Evolutionary conservation across 371 early-diverging fungal species (phyloP).

Genomic region (Capillidium rhysosporum): DNA sequence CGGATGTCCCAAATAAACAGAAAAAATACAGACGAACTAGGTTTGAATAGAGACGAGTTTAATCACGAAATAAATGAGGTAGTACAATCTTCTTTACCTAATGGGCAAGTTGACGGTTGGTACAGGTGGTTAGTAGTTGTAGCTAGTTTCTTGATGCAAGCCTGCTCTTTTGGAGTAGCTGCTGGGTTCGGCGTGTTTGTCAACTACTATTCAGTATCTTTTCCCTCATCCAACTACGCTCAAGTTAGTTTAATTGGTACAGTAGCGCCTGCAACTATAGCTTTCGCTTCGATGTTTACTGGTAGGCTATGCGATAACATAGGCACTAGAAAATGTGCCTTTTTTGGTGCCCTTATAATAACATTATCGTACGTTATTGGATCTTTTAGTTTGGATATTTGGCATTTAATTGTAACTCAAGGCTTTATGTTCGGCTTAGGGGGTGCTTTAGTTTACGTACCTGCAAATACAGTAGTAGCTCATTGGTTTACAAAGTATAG

Average conservation of each 20-base stretch:
- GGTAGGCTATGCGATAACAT: conserved; percentile 1
- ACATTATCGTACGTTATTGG: background rate
- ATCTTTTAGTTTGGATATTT: conserved; percentile 8
- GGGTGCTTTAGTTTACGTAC: conserved; percentile 31
- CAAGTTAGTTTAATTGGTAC: background rate
- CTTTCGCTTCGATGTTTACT: conserved; percentile 2
- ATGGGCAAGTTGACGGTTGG: conserved; percentile 4
- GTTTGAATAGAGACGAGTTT: too few species aligned
- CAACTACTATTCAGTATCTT: background rate
- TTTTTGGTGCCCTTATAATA: background rate
- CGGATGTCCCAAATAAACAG: too few species aligned
- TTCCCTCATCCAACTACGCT: background rate
- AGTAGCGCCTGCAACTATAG: background rate
- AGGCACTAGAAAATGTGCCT: background rate
- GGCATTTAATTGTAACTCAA: conserved; percentile 47
- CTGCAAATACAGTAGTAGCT: conserved; percentile 17
- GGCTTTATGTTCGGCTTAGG: conserved; percentile 44
- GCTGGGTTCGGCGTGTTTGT: conserved; percentile 5
- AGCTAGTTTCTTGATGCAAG: conserved; percentile 18
- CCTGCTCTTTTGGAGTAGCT: conserved; percentile 7
- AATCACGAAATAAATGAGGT: too few species aligned
- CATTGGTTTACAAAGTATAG: conserved; percentile 55
- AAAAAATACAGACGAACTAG: too few species aligned
- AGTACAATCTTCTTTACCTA: too few species aligned
- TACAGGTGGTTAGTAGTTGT: conserved; percentile 22